Base-by-base conservation (phyloP, 192 early-diverging fungal genomes). In the Backusella psychrophila region DNA sequence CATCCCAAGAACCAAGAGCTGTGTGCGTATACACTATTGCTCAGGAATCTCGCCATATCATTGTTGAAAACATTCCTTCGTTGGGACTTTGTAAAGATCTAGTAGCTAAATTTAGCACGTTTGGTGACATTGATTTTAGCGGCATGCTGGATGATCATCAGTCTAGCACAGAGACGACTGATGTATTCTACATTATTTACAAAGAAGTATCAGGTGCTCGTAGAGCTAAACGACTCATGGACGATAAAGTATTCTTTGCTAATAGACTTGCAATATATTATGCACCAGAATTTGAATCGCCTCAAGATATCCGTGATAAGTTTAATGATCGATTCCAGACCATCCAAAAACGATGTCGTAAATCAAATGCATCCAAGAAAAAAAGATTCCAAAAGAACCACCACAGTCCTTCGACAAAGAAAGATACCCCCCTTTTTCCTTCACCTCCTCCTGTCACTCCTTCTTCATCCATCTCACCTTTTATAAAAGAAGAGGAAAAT, bases 221-320 rank as follows among this genome's bases (percentile, higher is more conserved):
- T 36, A 73, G 49, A 33, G 78, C 74, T 15, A 86, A 86, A 26
- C 66, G 73, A 26, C 75, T 80, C 36, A 42, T 83, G 67, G 83
- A 86, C 36, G 83, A 86, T 72, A 76, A 77, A 17, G 23, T 69
- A 11, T 86, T 86, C 19, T 84, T 76, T 75, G 52, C 73, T 35
- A 75, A 76, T 49, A 69, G 53, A n/a, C 33, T 86, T n/a, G 67
- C 59, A 69, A 78, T 86, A 31, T 69, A 73, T 14, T 86, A 86
- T 77, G 76, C 56, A 29, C 83, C 83, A 19, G 78, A 86, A 38
- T 80, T 75, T 66, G 85, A 86, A 65, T 78, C 80, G 1, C 38
- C 82, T 19, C 71, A 86, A 44, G 85, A 86, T 76, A 77, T 81
- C n/a, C 77, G 85, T 36, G 33, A 52, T 35, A 86, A 86, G 74